Evolutionary conservation across 2,329 filamentous ascomycete genomes (phyloP).

Genomic region (Colletotrichum sidae): DNA sequence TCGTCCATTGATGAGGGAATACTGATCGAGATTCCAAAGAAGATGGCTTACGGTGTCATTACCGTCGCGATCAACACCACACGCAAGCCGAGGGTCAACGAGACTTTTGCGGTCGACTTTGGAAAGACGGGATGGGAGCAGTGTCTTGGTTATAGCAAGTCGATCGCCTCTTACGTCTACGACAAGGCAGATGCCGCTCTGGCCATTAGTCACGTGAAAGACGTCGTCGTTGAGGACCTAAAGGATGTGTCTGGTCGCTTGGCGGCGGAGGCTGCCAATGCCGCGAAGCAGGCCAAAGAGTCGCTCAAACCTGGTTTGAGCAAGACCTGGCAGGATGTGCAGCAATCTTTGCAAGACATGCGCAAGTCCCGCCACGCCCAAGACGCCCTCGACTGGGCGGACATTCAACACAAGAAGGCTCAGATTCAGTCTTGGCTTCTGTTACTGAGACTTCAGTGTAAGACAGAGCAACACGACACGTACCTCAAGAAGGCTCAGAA

Average conservation of each 20-base stretch:
- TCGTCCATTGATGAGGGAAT: slow-evolving; percentile 63
- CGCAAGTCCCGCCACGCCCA: slow-evolving; percentile 47
- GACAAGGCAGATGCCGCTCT: slow-evolving; percentile 46
- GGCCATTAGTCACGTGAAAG: slow-evolving; percentile 14
- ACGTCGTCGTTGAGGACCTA: slow-evolving; percentile 6
- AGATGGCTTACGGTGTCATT: slow-evolving; percentile 68
- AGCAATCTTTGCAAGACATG: slow-evolving; percentile 44
- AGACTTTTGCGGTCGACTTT: slow-evolving; percentile 71
- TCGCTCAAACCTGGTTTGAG: slow-evolving; percentile 37
- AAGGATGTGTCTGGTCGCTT: slow-evolving; percentile 27
- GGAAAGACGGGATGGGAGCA: slow-evolving; percentile 60
- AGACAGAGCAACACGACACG: slow-evolving; percentile 56
- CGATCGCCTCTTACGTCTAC: slow-evolving; percentile 55
- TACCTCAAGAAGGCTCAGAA: slow-evolving; percentile 59
- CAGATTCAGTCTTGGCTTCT: slow-evolving; percentile 67
- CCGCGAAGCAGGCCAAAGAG: slow-evolving; percentile 23
- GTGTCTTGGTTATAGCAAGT: slow-evolving; percentile 57
- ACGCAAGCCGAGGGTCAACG: slow-evolving; percentile 69
- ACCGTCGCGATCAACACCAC: slow-evolving; percentile 69
- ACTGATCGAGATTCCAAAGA: slow-evolving; percentile 61
- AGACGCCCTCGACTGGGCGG: slow-evolving; percentile 53
- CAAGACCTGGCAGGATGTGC: slow-evolving; percentile 44
- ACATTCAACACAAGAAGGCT: slow-evolving; percentile 61
- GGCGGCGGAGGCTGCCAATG: slow-evolving; percentile 7
- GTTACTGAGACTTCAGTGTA: slow-evolving; percentile 67